Evolutionary conservation across 2,329 filamentous ascomycete species (phyloP).

Genomic region (Epichloe brachyelytri): DNA sequence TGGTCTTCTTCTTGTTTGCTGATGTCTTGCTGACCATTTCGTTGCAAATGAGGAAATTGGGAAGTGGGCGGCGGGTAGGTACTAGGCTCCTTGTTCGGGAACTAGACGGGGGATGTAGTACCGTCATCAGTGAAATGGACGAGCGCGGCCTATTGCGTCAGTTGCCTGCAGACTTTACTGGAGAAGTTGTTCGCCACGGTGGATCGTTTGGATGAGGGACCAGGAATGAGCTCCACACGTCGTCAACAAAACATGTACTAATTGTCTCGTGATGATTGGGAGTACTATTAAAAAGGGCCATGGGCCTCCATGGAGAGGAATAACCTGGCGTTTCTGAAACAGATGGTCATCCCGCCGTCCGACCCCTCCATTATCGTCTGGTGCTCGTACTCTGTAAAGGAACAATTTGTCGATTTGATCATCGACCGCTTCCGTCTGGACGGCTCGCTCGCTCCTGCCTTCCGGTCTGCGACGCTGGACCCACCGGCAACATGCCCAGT

Average conservation of each 20-base stretch:
- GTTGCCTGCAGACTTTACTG: conserved; percentile 5
- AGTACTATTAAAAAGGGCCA: too few relatives aligned
- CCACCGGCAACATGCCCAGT: conserved; percentile 1
- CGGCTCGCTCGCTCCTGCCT: neutral
- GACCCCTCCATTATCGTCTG: neutral
- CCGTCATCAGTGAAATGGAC: too few relatives aligned
- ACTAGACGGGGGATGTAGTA: too few relatives aligned
- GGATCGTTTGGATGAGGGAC: neutral
- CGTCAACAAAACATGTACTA: conserved; percentile 3
- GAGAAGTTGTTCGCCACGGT: neutral
- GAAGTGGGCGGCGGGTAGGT: neutral
- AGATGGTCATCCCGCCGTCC: neutral
- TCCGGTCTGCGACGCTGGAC: conserved; percentile 4
- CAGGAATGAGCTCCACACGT: neutral
- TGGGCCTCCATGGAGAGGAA: too few relatives aligned
- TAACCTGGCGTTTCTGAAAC: neutral
- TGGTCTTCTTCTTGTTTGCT: neutral
- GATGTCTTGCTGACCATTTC: conserved; percentile 4
- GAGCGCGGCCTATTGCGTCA: conserved; percentile 5
- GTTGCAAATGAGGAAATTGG: neutral
- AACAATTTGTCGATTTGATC: neutral
- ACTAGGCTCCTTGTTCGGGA: neutral
- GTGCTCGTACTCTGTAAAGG: neutral
- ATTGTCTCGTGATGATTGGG: too few relatives aligned
- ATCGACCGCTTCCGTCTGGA: too few relatives aligned